Conservation (phyloP, 768 basidiomycete genomes). For the Xerocomus brunneocitrinus region DNA sequence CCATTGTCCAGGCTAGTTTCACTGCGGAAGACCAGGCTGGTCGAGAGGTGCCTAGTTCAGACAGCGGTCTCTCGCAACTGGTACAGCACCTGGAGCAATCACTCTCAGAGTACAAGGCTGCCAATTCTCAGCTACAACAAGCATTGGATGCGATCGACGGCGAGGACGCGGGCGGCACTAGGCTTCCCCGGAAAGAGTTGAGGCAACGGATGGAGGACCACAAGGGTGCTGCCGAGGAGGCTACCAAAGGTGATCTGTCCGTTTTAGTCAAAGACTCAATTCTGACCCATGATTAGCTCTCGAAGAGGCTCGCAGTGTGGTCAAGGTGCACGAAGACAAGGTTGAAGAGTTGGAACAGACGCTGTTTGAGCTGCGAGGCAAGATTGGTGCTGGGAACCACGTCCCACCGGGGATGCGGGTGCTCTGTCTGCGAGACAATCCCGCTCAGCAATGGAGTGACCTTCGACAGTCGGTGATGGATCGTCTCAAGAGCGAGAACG, state of each 20-base stretch:
- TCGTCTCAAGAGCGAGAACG: constrained; percentile 76
- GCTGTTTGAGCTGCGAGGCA: constrained; percentile 72
- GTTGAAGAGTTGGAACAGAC: constrained; percentile 74
- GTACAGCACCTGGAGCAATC: constrained; percentile 53
- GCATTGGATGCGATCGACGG: constrained; percentile 46
- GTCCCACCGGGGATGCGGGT: constrained; percentile 69
- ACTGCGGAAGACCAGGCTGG: constrained; percentile 49
- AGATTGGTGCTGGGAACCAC: constrained; percentile 71
- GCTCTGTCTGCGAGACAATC: constrained; percentile 70
- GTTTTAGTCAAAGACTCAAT: not conserved
- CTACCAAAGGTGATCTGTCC: constrained; percentile 37
- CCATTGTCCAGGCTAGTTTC: constrained; percentile 50
- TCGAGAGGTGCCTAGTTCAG: constrained; percentile 23
- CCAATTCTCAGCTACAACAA: constrained; percentile 41
- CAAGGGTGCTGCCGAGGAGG: constrained; percentile 33
- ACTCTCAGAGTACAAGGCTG: constrained; percentile 50
- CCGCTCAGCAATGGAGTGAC: constrained; percentile 78
- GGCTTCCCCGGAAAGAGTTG: constrained; percentile 35
- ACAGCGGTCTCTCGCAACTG: constrained; percentile 37
- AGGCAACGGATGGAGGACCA: constrained; percentile 36
- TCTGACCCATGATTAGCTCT: constrained; percentile 37
- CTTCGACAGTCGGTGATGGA: constrained; percentile 72
- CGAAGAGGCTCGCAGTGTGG: constrained; percentile 33
- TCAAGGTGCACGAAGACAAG: constrained; percentile 41
- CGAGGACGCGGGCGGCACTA: constrained; percentile 23